A percentile compares a stretch with the other conserved stretches of the same genome.
Evolutionary conservation across 2,329 filamentous ascomycete species (phyloP).

Genomic region (Aspergillus candidus): DNA sequence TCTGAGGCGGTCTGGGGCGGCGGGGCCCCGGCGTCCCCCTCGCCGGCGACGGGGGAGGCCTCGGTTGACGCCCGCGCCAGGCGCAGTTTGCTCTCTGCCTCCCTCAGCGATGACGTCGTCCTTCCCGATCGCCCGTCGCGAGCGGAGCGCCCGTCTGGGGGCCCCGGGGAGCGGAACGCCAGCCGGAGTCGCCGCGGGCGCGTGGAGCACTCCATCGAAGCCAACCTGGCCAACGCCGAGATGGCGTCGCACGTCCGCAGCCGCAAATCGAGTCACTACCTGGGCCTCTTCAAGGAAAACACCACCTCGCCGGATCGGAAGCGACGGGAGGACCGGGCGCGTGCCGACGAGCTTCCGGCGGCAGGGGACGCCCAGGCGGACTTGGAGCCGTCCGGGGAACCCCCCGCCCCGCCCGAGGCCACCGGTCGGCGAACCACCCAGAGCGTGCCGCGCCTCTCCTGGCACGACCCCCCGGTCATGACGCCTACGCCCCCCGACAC

Average conservation of each 20-base stretch:
- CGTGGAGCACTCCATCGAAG: constrained; percentile 59
- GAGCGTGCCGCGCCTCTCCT: constrained; percentile 23
- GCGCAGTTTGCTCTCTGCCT: constrained; percentile 23
- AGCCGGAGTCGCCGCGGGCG: constrained; percentile 41
- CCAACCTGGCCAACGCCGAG: constrained; percentile 55
- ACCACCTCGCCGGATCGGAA: constrained; percentile 50
- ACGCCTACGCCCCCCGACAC: constrained; percentile 6
- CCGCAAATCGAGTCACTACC: constrained; percentile 60
- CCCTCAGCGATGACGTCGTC: constrained; percentile 22
- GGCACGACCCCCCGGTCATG: constrained; percentile 21
- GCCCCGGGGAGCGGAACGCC: constrained; percentile 32
- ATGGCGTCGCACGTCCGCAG: constrained; percentile 51
- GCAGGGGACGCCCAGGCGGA: constrained; percentile 5
- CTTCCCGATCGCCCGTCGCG: constrained; percentile 9
- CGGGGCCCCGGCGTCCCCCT: background rate
- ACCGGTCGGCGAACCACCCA: constrained; percentile 18
- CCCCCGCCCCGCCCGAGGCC: constrained; percentile 7
- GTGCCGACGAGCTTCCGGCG: constrained; percentile 22
- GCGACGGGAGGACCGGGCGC: constrained; percentile 42
- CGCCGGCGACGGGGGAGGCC: constrained; percentile 14
- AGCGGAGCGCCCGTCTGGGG: constrained; percentile 15
- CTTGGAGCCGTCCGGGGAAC: constrained; percentile 9
- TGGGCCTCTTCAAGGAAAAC: constrained; percentile 60
- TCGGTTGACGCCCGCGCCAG: constrained; percentile 18
- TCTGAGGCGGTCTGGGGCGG: no score